Evolutionary conservation across 257 asterid species (phyloP), one percentile per base, ranked within the genome.

Genomic region (Craterostigma plantagineum): DNA sequence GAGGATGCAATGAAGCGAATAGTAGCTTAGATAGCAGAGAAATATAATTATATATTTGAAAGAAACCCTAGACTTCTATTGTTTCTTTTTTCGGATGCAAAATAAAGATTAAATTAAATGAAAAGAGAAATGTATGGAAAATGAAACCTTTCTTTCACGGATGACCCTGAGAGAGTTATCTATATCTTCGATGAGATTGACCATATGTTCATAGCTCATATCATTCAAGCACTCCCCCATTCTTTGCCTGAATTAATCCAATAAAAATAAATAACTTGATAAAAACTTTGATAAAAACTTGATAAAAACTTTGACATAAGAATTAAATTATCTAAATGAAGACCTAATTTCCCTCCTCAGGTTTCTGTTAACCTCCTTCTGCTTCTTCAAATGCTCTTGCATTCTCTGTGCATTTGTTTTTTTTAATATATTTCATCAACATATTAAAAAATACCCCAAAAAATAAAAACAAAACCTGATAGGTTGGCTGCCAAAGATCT

Each of bases 401-500:
- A 76, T 69, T 64, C 42, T 72, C 79, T 76, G 59, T 56, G 30
- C 45, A 51, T 2, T 8, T 2, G 2, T 23, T 23, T 23, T 23
- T 23, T 23, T 23, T 23, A 23, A 23, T 23, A 2, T 23, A 6
- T 23, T 2, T 23, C 30, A 23, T 2, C 30, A 23, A 23, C 4
- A 23, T 6, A 23, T 2, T n/a, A 23, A 23, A 23, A 23, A 23
- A 23, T 23, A 39, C n/a, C n/a, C n/a, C n/a, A 4, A 7, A 34
- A 18, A 56, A 9, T 13, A 7, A 16, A 13, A 39, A 76, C 79
- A 14, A 10, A 39, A 76, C 79, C 82, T 72, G 70, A 45, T 59
- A 72, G 38, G 72, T 76, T 4, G 63, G 49, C 63, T 52, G 66
- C 90, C 90, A 76, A 0, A 76, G 57, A 76, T 76, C 77, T 38